Base-by-base conservation (phyloP, 2,329 filamentous ascomycete genomes). In the Xylogone sp. region DNA sequence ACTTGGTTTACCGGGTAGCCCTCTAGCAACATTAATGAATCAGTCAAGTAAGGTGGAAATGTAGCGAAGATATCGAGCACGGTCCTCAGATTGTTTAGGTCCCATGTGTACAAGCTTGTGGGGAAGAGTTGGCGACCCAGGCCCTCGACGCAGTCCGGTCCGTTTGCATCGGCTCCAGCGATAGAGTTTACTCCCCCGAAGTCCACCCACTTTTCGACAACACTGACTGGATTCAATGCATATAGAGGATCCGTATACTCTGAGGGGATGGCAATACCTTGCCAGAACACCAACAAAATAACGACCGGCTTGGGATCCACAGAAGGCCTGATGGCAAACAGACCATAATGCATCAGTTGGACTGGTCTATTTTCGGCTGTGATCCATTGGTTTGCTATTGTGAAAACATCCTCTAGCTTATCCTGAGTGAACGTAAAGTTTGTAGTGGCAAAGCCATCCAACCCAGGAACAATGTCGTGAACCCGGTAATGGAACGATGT, bases 1-100 rank as follows among this genome's bases (percentile, higher is more conserved):
- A 81, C 71, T 1, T 71, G 77, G 16, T 71, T 62, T 5, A 61
- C 64, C 1, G 76, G 70, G 62, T 81, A 82, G 4, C 74, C 75
- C 57, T 82, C 79, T 48, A 81, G 75, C 70, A 81, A 74, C 63
- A 81, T 34, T 16, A 47, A 42, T 4, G 20, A 24, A 20, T 48
- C 21, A 21, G 8, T 43, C 9, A 51, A 51, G 8, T 13, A 7
- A 31, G 27, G 27, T 13, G 7, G 27, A 7, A 8, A 13, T 7
- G 27, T 8, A 2, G 60, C 56, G 4, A 54, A 53, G 2, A 49
- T n/a, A 44, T 64, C 57, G 45, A 67, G 65, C 13, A 44, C 21
- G 8, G n/a, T n/a, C 16, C 22, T 21, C 16, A 16, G 24, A 20
- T 45, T 48, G 13, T 13, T 7, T 18, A 49, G 16, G 46, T 52